phyloP scores from a whole-genome alignment of 2,329 filamentous ascomycete species.

The Passalora sequoiae region DNA sequence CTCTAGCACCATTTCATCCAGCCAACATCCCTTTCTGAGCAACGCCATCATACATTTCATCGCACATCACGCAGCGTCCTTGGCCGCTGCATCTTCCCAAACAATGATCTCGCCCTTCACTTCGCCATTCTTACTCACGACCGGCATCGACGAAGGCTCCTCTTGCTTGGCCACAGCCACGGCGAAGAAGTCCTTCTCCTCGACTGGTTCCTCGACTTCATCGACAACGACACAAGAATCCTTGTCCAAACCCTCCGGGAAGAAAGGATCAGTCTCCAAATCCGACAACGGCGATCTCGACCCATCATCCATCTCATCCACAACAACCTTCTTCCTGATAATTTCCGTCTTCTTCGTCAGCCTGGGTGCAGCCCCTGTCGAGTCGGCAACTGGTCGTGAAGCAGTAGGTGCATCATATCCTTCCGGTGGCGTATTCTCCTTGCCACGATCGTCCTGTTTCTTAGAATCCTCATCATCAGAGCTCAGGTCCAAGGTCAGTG shows the following conservation, averaged over 20 bases:
- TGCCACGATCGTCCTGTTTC: conserved; percentile 60
- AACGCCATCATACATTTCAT: conserved; percentile 5
- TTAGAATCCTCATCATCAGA: conserved; percentile 71
- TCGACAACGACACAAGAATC: conserved; percentile 30
- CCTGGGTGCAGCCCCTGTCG: conserved; percentile 11
- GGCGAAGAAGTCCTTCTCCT: conserved; percentile 10
- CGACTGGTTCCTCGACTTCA: conserved; percentile 14
- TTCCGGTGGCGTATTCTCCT: conserved; percentile 85
- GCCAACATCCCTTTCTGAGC: not conserved
- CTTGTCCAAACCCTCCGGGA: conserved; percentile 32
- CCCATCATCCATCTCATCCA: conserved; percentile 35
- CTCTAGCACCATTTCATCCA: too few relatives aligned
- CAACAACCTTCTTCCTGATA: conserved; percentile 28
- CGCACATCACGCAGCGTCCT: conserved; percentile 1
- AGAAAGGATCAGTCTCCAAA: conserved; percentile 34
- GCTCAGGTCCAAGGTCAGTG: conserved; percentile 78
- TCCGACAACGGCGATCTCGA: conserved; percentile 32
- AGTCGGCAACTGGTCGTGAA: conserved; percentile 9
- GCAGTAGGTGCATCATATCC: conserved; percentile 35
- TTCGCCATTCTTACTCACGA: conserved; percentile 12
- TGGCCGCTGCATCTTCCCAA: conserved; percentile 24
- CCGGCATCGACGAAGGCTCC: conserved; percentile 3
- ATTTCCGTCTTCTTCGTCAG: conserved; percentile 26
- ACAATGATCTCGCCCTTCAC: conserved; percentile 26
- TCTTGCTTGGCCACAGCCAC: conserved; percentile 1